Base-by-base conservation (phyloP, 345 rosid genomes). In the Corymbia maculata region DNA sequence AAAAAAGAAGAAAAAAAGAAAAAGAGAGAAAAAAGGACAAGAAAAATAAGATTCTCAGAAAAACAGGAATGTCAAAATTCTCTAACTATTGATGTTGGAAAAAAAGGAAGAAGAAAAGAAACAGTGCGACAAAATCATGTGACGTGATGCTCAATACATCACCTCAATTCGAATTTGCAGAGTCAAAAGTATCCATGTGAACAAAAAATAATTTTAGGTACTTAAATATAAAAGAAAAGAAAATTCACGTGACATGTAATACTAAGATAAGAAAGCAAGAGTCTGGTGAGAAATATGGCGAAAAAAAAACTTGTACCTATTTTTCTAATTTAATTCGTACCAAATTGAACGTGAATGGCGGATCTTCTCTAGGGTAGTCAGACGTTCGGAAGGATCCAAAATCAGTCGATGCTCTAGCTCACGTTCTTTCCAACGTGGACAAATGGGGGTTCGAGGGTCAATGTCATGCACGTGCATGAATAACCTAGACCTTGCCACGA, bases 171-270 rank as follows among this genome's bases (percentile, higher is more conserved):
- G 15, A 11, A 9, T 61, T 61, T 26, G 3, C 26, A 28, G 11
- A 61, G 3, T 61, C 28, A 30, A 61, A 61, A 14, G 4, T 28
- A 28, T 61, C 11, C 0, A 12, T 26, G 16, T 28, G 13, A 28
- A 0, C 0, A 0, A 28, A 2, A 16, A 16, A 26, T 10, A 24
- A 26, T 22, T 22, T 57, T 24, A 1, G 13, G 3, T 61, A 12
- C 28, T 61, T 7, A 12, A 28, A 61, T 6, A 28, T 61, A 26
- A 12, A 64, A 17, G n/a, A n/a, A 64, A n/a, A n/a, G 12, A 64
- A 64, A n/a, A n/a, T 64, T 15, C 42, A n/a, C 3, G 32, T 7
- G 36, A 64, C n/a, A 36, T n/a, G 14, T 28, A 3, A 28, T n/a
- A n/a, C 1, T 4, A n/a, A n/a, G 70, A n/a, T 28, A 64, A 64